phyloP scores from a whole-genome alignment of 305 asterid species.

The Fraxinus velutina region DNA sequence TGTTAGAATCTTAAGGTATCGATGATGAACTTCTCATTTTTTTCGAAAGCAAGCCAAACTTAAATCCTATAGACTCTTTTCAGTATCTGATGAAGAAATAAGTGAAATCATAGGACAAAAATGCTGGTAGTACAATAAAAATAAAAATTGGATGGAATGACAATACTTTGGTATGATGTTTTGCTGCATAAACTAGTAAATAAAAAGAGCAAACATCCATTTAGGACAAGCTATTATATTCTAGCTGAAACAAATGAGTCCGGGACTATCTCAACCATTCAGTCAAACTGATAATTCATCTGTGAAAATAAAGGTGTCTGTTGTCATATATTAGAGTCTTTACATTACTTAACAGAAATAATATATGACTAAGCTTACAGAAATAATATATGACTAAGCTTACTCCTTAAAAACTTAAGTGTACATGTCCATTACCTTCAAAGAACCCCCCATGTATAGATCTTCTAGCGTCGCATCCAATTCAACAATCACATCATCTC shows the following conservation, averaged over 20 bases:
- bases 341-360: background rate
- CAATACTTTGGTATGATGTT: background rate
- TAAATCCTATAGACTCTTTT: background rate
- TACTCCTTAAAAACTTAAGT: background rate
- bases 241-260: background rate
- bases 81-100: background rate
- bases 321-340: background rate
- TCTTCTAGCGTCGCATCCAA: constrained; percentile 92
- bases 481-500: constrained; percentile 88
- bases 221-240: background rate
- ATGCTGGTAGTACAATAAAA: background rate
- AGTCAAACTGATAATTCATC: background rate
- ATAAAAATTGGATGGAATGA: background rate
- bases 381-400: background rate
- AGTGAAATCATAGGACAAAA: background rate
- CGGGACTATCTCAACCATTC: background rate
- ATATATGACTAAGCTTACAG: background rate
- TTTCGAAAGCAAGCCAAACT: background rate
- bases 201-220: background rate
- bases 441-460: constrained; percentile 84
- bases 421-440: constrained; percentile 58
- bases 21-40: background rate
- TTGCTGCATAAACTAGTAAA: background rate
- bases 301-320: background rate
- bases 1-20: background rate